These are phyloP conservation scores for Rhexocercosporidium sp. DNA, from an alignment of 2,329 filamentous ascomycete genomes.

Conservation along the genomic window DNA sequence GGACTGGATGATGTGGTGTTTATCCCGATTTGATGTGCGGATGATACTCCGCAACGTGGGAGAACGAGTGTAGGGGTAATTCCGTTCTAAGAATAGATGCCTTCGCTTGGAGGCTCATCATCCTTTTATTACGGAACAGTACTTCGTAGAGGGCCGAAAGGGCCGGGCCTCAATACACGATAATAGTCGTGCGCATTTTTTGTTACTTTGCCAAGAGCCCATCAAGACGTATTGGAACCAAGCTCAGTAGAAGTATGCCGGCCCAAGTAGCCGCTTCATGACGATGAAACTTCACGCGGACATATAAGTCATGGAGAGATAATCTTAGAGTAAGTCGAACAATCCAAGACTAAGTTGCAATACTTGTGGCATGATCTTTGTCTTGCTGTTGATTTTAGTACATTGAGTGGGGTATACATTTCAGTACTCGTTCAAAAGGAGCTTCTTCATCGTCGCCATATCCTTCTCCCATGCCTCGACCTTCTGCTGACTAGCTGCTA, in stretches of 20 bases:
- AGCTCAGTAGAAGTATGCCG: neutral
- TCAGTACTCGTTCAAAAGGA: constrained; percentile 58
- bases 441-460: constrained; percentile 73
- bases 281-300: neutral
- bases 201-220: neutral
- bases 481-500: constrained; percentile 75
- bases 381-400: neutral
- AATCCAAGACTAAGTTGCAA: too few relatives aligned
- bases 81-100: neutral
- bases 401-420: constrained; percentile 10
- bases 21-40: constrained; percentile 9
- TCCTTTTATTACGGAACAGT: neutral
- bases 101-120: neutral
- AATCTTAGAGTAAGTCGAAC: neutral
- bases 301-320: neutral
- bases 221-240: neutral
- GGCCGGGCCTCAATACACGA: too few relatives aligned
- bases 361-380: neutral
- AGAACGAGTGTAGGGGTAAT: neutral
- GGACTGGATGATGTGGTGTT: constrained; percentile 4
- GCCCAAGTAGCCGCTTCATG: neutral
- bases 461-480: constrained; percentile 76
- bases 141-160: too few relatives aligned
- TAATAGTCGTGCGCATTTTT: neutral
- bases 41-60: constrained; percentile 4